These are phyloP conservation scores for Pythium aristosporum DNA, from an alignment of 352 stramenopile genomes.

Conservation along the genomic window DNA sequence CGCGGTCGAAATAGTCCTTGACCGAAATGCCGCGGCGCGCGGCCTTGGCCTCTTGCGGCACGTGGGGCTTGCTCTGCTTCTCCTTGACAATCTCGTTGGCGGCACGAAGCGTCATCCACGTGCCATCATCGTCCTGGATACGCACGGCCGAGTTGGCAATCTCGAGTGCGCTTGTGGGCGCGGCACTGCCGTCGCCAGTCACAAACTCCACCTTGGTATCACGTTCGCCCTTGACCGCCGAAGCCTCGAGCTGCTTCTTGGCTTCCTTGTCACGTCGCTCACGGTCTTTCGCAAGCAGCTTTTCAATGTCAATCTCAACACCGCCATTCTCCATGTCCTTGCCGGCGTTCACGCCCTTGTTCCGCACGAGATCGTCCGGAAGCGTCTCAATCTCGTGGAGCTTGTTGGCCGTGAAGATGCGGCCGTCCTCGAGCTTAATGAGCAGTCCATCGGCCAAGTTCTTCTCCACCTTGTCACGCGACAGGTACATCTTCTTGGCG, in stretches of 20 bases:
- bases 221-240: slow-evolving; percentile 14
- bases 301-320: slow-evolving; percentile 76
- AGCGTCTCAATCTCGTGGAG: slow-evolving; percentile 79
- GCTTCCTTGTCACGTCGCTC: slow-evolving; percentile 52
- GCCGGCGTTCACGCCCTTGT: slow-evolving; percentile 39
- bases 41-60: slow-evolving; percentile 69
- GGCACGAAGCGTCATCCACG: slow-evolving; percentile 80
- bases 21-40: slow-evolving; percentile 77
- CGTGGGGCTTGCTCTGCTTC: slow-evolving; percentile 61
- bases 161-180: slow-evolving; percentile 61
- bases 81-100: slow-evolving; percentile 80
- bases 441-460: slow-evolving; percentile 78
- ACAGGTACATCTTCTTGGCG: slow-evolving; percentile 86
- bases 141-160: slow-evolving; percentile 76
- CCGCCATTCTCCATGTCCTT: slow-evolving; percentile 27
- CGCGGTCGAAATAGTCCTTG: slow-evolving; percentile 86
- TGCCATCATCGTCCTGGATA: slow-evolving; percentile 81
- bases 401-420: slow-evolving; percentile 87
- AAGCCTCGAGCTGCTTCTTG: slow-evolving; percentile 31
- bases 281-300: slow-evolving; percentile 66
- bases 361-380: slow-evolving; percentile 66
- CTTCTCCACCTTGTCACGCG: slow-evolving; percentile 76
- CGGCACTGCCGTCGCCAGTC: slow-evolving; percentile 30
- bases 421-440: slow-evolving; percentile 64
- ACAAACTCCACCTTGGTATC: slow-evolving; percentile 67